Base-by-base conservation (phyloP, 306 rosid genomes). In the Spatholobus suberectus region DNA sequence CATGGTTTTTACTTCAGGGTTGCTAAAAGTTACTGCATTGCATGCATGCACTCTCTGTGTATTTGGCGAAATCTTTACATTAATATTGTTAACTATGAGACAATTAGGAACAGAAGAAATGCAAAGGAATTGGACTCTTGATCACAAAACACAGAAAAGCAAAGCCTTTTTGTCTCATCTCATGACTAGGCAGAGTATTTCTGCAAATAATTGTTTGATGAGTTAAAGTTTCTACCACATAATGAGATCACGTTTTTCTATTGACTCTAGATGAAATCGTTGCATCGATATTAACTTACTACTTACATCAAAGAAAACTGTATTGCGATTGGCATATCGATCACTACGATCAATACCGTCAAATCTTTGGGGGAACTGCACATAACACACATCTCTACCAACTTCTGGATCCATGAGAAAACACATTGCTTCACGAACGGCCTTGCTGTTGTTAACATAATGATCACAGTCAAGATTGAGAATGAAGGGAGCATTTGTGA, bases 301-400 rank as follows among this genome's bases (percentile, higher is more conserved):
- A 92, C 98, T 90, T 89, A 94, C 99, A 76, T 96, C 99, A 87
- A 96, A 96, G 98, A 96, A 96, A 88, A 96, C 99, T 9, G 91
- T 91, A 74, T 96, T 96, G 80, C 98, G 93, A 69, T 96, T 96
- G 82, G 99, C 99, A 85, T 96, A 96, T 88, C 99, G 90, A 85
- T 96, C 99, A 85, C 99, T 96, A 13, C 94, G 94, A 82, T 96
- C 99, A 80, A 96, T 96, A 84, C 99, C 99, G 73, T 96, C 99
- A 74, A 96, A 96, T 80, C 99, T 93, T 89, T 96, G 99, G 72
- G 99, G 99, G 84, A 96, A 96, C 84, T 96, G 99, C 29, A 96
- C 97, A 76, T 88, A 96, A 81, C 99, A 96, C 47, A 94, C 66
- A 67, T 91, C 96, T 83, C 87, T 85, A 72, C 97, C 94, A 77